Evolutionary conservation across 2,329 filamentous ascomycete species (phyloP).

Genomic region (Metarhizium album): DNA sequence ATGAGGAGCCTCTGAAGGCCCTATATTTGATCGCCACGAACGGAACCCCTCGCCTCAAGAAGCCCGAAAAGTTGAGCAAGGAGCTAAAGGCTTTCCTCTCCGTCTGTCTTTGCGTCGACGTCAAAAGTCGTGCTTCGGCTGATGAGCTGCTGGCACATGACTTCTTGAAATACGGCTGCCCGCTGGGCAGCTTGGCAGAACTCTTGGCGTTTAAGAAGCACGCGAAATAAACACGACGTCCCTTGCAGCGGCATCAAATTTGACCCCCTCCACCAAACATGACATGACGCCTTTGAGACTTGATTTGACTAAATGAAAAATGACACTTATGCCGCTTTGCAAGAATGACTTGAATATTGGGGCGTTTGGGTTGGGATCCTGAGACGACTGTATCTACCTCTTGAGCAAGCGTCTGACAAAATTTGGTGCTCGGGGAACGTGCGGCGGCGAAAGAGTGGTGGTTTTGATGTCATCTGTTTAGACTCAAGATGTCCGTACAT

Average conservation of each 20-base stretch:
- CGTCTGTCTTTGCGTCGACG: conserved; percentile 92
- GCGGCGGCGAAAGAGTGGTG: not conserved
- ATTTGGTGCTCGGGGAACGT: not conserved
- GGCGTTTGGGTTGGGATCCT: not conserved
- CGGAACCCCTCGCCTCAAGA: conserved; percentile 92
- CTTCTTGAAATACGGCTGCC: conserved; percentile 88
- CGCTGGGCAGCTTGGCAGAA: conserved; percentile 70
- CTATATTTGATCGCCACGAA: conserved; percentile 97
- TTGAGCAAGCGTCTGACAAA: not conserved
- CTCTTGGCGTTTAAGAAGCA: conserved; percentile 79
- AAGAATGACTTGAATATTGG: not conserved
- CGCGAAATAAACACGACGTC: conserved; percentile 39
- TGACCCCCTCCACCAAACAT: not conserved
- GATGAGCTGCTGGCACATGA: conserved; percentile 85
- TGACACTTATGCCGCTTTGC: not conserved
- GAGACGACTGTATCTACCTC: not conserved
- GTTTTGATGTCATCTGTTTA: not conserved
- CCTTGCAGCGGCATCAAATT: not conserved
- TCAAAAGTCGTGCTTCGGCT: conserved; percentile 86
- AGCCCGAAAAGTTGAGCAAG: conserved; percentile 94
- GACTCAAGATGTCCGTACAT: not conserved
- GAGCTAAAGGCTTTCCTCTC: conserved; percentile 96
- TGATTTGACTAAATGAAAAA: not conserved
- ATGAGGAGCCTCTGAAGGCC: conserved; percentile 95
- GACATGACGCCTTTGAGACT: not conserved